phyloP scores from a whole-genome alignment of 345 rosid species.

The Bretschneidera sinensis region DNA sequence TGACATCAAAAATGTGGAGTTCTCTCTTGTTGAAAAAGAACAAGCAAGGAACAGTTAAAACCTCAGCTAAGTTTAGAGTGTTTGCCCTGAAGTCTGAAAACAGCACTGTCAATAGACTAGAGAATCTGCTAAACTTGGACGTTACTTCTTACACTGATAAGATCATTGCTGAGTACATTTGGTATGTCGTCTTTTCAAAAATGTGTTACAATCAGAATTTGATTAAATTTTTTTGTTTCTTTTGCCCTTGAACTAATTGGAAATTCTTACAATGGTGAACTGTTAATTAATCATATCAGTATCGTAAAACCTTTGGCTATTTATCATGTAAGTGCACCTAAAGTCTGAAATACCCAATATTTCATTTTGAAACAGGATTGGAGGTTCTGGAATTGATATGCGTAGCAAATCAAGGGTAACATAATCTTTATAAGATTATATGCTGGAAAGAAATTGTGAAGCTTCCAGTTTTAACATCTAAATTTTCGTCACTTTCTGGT shows the following conservation, averaged over 20 bases:
- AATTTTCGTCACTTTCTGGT: constrained; percentile 16
- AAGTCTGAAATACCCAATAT: neutral
- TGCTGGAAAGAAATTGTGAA: constrained; percentile 4
- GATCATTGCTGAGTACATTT: constrained; percentile 94
- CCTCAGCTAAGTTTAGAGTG: constrained; percentile 51
- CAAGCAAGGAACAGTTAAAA: constrained; percentile 44
- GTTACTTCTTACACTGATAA: constrained; percentile 72
- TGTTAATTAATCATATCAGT: neutral
- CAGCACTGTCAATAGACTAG: constrained; percentile 65
- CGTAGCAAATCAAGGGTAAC: constrained; percentile 97
- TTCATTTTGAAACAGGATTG: constrained; percentile 58
- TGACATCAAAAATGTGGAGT: constrained; percentile 56
- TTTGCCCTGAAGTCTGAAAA: constrained; percentile 63
- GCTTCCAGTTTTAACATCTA: neutral
- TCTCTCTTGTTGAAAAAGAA: constrained; percentile 64
- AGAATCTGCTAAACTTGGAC: constrained; percentile 73
- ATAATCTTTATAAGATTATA: constrained; percentile 1
- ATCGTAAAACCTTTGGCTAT: neutral
- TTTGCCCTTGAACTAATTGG: neutral
- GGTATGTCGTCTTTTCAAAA: constrained; percentile 39
- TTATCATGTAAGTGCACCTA: neutral
- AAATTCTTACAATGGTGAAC: neutral
- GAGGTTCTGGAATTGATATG: constrained; percentile 80
- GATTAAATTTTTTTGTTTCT: no score
- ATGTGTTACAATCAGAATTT: neutral